Base-by-base conservation (phyloP, 2,329 filamentous ascomycete species). In the Neofusicoccum laricinum region DNA sequence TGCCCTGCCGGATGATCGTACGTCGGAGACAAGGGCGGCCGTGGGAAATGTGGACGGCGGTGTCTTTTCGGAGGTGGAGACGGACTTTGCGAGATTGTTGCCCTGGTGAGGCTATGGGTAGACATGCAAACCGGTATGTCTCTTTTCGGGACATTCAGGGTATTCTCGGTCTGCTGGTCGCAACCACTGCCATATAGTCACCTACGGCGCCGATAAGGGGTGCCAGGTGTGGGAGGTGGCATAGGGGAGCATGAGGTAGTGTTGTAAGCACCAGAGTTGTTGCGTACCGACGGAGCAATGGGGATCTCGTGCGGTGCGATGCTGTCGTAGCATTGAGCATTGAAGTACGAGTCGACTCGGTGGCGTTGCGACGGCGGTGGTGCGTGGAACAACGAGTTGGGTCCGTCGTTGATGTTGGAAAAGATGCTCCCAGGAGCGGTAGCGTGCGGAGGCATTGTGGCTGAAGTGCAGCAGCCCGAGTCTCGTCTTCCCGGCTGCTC, bases 141-240 rank as follows among this genome's bases (percentile, higher is more conserved):
- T 25, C 40, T 36, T 46, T 21, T 59, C 41, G 55, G 11, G 21
- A 46, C 55, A 25, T 46, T 21, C 41, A 19, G n/a, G 3, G 21
- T 36, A 7, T n/a, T 4, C 21, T 46, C 40, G 10, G 30, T 21
- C 30, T 46, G 3, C 6, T 17, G 25, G n/a, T 50, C 45, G 45
- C 4, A 21, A 40, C n/a, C 34, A 50, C 58, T 50, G 19, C 45
- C 58, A 41, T 61, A 41, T 50, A 61, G 58, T 61, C 58, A 61
- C 43, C 58, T 49, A 41, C 21, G 45, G 11, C 32, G 34, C 34
- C n/a, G 58, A 61, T 61, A 50, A 49, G 45, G 58, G 8, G 46
- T 40, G 17, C 38, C 58, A 6, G 58, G 58, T n/a, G 46, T 50
- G 12, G 45, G 58, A 50, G 58, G 58, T 12, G 32, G 45, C 40